phyloP scores from a whole-genome alignment of 2,329 filamentous ascomycete species.

The Mycosphaerella sp. region DNA sequence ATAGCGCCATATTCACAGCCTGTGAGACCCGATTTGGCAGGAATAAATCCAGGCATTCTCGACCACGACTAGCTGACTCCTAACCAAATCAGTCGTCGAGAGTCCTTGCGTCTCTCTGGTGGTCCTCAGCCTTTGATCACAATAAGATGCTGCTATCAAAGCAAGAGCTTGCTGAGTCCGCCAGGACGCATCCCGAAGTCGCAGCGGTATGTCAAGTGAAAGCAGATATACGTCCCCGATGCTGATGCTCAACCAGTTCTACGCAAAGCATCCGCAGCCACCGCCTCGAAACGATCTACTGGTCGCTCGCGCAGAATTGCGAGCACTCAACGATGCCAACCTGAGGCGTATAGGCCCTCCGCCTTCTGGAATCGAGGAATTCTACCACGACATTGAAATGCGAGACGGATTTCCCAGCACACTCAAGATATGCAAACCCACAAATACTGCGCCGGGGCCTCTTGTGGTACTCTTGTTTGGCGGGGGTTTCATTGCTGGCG shows the following conservation, averaged over 20 bases:
- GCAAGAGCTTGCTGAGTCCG: conserved; percentile 12
- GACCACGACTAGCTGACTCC: background rate
- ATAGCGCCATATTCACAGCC: background rate
- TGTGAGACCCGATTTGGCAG: no score
- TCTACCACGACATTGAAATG: conserved; percentile 37
- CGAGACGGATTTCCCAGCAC: conserved; percentile 34
- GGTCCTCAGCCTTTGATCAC: background rate
- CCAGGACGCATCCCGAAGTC: conserved; percentile 17
- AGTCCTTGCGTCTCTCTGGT: no score
- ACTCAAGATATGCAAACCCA: conserved; percentile 33
- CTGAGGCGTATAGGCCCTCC: conserved; percentile 18
- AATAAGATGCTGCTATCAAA: conserved; percentile 13
- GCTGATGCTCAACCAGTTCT: conserved; percentile 15
- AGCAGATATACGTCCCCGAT: background rate
- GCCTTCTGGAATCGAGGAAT: conserved; percentile 22
- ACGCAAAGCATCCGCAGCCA: conserved; percentile 11
- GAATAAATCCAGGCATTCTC: background rate
- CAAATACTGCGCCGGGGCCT: conserved; percentile 15
- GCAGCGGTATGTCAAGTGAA: conserved; percentile 8
- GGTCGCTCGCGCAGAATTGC: conserved; percentile 8
- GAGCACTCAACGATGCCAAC: conserved; percentile 6
- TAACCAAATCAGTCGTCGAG: background rate
- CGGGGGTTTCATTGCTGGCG: conserved; percentile 29
- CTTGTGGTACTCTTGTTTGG: conserved; percentile 28
- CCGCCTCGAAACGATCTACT: conserved; percentile 8